phyloP scores from a whole-genome alignment of 2,329 filamentous ascomycete genomes.

The Cladosporium sphaerospermum region DNA sequence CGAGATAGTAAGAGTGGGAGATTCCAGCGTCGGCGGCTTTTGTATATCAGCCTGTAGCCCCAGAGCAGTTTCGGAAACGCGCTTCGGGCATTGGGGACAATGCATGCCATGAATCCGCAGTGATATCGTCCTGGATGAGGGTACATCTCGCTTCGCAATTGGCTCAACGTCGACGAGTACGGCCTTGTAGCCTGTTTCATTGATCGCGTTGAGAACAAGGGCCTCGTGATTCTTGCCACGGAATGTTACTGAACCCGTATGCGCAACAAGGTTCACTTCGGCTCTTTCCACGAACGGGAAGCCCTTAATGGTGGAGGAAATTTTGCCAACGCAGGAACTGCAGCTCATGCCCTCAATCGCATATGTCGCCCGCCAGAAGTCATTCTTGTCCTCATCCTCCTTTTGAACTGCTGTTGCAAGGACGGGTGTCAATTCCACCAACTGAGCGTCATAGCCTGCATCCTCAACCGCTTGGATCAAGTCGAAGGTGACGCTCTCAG shows the following conservation, averaged over 20 bases:
- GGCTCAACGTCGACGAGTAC: not conserved
- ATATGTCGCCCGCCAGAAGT: not conserved
- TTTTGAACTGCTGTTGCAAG: not conserved
- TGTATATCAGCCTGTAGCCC: slow-evolving; percentile 47
- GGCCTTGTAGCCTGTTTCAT: too few relatives aligned
- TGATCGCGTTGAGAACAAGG: too few relatives aligned
- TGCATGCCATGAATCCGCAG: slow-evolving; percentile 40
- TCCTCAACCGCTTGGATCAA: slow-evolving; percentile 48
- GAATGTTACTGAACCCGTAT: too few relatives aligned
- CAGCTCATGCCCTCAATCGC: not conserved
- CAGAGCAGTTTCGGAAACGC: slow-evolving; percentile 48
- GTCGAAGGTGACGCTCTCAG: slow-evolving; percentile 38
- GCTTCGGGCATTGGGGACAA: slow-evolving; percentile 41
- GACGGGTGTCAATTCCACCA: slow-evolving; percentile 16
- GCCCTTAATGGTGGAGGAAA: not conserved
- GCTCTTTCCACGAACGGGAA: too few relatives aligned
- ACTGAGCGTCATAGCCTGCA: slow-evolving; percentile 34
- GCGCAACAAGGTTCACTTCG: too few relatives aligned
- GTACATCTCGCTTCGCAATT: not conserved
- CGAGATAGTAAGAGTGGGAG: slow-evolving; percentile 62
- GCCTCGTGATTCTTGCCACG: too few relatives aligned
- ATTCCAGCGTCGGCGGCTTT: slow-evolving; percentile 49
- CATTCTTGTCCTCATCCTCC: not conserved
- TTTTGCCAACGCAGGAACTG: not conserved
- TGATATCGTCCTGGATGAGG: slow-evolving; percentile 24